Conservation (phyloP, 352 stramenopile genomes). For the Phytophthora fragariaefolia region DNA sequence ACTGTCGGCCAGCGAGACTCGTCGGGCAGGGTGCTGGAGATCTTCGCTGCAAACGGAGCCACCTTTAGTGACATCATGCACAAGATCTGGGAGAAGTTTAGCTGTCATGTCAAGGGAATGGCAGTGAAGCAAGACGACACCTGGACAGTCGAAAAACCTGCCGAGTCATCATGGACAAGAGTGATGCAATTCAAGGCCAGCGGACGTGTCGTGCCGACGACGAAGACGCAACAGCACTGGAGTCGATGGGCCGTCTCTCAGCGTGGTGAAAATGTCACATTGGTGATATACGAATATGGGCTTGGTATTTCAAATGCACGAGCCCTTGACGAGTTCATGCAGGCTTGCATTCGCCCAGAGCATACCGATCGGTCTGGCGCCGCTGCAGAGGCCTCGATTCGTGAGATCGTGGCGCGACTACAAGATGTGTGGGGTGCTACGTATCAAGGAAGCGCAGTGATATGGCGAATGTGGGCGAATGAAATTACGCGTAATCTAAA, state of each 20-base stretch:
- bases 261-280: conserved; percentile 7
- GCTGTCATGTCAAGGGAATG: no score
- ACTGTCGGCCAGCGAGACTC: no score
- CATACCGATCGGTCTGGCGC: conserved; percentile 13
- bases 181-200: conserved; percentile 19
- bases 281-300: conserved; percentile 16
- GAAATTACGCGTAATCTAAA: no score
- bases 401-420: conserved; percentile 4
- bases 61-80: no score
- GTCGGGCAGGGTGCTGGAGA: no score
- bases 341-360: conserved; percentile 9
- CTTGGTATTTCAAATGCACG: conserved; percentile 17
- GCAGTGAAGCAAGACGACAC: no score
- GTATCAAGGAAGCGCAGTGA: conserved; percentile 9
- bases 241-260: conserved; percentile 7
- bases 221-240: conserved; percentile 16
- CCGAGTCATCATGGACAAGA: background rate
- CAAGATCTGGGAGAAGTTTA: no score
- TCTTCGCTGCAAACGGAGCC: no score
- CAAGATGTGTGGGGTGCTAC: background rate
- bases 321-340: conserved; percentile 15
- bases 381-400: background rate
- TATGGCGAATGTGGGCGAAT: conserved; percentile 1
- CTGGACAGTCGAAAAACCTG: background rate
- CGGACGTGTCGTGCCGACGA: conserved; percentile 10